A percentile compares a stretch with the other conserved stretches of the same genome.
Evolutionary conservation across 176 grass and related monocot species (phyloP).

Genomic region (Olyra latifolia): DNA sequence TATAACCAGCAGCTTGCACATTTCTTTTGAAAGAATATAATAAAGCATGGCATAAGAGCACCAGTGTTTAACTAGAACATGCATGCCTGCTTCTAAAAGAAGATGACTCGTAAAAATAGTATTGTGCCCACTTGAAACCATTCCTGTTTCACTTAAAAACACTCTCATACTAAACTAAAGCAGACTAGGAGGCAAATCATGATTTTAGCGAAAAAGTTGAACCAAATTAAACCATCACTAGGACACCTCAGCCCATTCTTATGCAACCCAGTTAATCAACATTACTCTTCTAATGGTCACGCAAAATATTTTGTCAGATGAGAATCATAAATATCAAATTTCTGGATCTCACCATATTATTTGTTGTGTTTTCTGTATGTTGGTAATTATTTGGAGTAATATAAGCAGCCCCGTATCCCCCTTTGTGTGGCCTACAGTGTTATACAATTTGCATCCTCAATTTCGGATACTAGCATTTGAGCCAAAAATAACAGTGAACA

Average conservation of each 20-base stretch:
- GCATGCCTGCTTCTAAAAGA: conserved; percentile 15
- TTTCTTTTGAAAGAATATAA: conserved; percentile 1
- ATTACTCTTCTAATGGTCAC: neutral
- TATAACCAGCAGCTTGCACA: neutral
- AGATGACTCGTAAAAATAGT: conserved; percentile 8
- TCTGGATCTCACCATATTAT: neutral
- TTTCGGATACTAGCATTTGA: conserved; percentile 10
- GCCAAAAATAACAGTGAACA: conserved; percentile 19
- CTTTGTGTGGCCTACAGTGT: neutral
- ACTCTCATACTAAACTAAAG: conserved; percentile 16
- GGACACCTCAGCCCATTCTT: neutral
- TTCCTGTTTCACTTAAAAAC: neutral
- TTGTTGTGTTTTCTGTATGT: conserved; percentile 21
- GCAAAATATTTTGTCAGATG: conserved; percentile 10
- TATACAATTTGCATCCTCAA: conserved; percentile 6
- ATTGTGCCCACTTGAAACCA: neutral
- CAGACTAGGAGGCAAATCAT: neutral
- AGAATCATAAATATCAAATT: conserved; percentile 17
- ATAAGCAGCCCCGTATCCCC: neutral
- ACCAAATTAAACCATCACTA: neutral
- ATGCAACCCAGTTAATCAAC: neutral
- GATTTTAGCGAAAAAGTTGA: conserved; percentile 7
- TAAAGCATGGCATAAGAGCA: conserved; percentile 9
- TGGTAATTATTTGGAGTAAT: conserved; percentile 15
- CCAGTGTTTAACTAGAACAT: neutral